Conservation (phyloP, 2,329 filamentous ascomycete species). For the Escovopsis sp. region DNA sequence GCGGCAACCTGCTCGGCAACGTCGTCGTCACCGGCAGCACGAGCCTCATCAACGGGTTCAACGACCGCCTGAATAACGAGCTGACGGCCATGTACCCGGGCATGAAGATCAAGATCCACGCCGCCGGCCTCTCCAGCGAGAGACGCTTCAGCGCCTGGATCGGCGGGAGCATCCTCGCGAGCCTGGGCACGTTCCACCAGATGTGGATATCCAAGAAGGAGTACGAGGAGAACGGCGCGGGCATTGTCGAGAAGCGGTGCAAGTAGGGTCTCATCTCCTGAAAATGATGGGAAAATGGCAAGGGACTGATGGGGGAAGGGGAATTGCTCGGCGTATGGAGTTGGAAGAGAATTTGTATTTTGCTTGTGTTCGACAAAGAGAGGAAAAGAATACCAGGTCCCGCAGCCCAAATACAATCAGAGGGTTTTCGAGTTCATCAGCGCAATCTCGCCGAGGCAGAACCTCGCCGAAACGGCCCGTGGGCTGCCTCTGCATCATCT, state of each 20-base stretch:
- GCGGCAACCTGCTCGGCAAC: slow-evolving; percentile 70
- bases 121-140: slow-evolving; percentile 74
- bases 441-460: too few species aligned
- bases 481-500: too few species aligned
- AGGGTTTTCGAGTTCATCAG: too few species aligned
- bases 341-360: slow-evolving; percentile 12
- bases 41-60: slow-evolving; percentile 80
- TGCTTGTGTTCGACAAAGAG: not conserved
- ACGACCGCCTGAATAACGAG: slow-evolving; percentile 77
- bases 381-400: not conserved
- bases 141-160: slow-evolving; percentile 90
- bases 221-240: slow-evolving; percentile 85
- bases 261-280: slow-evolving; percentile 38
- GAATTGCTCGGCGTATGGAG: slow-evolving; percentile 19
- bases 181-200: slow-evolving; percentile 94
- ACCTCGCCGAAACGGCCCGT: too few species aligned
- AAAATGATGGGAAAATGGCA: not conserved
- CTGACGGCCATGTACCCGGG: slow-evolving; percentile 70
- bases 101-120: slow-evolving; percentile 74
- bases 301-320: slow-evolving; percentile 2
- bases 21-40: slow-evolving; percentile 86
- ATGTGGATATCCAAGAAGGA: slow-evolving; percentile 99
- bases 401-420: too few species aligned
- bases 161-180: slow-evolving; percentile 87
- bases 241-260: slow-evolving; percentile 91